Evolutionary conservation across 1,284 basidiomycete genomes (phyloP), one percentile per base, ranked within the genome.

Genomic region (Fomitopsis schrenkii): DNA sequence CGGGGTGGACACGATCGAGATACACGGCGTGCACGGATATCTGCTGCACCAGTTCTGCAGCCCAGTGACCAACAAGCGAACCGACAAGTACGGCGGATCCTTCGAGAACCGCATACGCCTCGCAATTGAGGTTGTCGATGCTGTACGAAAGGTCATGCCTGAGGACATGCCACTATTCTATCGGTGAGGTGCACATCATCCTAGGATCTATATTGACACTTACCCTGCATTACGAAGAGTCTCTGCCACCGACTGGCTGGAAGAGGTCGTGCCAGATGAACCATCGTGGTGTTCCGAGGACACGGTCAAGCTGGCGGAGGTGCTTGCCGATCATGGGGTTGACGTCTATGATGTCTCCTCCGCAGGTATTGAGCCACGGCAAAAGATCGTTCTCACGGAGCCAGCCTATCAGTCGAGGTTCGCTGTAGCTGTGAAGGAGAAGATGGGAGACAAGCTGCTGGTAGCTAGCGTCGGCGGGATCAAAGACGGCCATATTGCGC

Each of bases 401-500:
- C 57, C 80, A 0, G 74, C 72, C 3, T 82, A 82, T 65, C 79
- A 76, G 64, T 71, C 80, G 5, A 76, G 74, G 2, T 79, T 83
- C 62, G 77, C 83, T 2, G 76, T 74, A 54, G 75, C 75, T 42
- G 72, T 84, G 68, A 81, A 79, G 72, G 70, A 77, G 60, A 69
- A 73, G 0, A 42, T 62, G 8, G 70, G 68, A 45, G 62, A 62
- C 62, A 70, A 72, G 56, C 66, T 83, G 55, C 69, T 79, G 6
- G 74, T 82, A 58, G 79, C 80, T n/a, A 73, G 83, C 10, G 86
- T 89, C 15, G 87, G 86, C 8, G 71, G 80, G 35, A 87, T 91
- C 66, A 81, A 79, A 2, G 74, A 74, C 28, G 81, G 83, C 7
- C 68, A 76, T 17, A 75, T 86, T 45, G 84, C 86, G 0, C 80